Percentiles rank a stretch among this genome's conserved stretches.
Conservation (phyloP, 495 filamentous ascomycete genomes). For the Umbilicaria muhlenbergii region DNA sequence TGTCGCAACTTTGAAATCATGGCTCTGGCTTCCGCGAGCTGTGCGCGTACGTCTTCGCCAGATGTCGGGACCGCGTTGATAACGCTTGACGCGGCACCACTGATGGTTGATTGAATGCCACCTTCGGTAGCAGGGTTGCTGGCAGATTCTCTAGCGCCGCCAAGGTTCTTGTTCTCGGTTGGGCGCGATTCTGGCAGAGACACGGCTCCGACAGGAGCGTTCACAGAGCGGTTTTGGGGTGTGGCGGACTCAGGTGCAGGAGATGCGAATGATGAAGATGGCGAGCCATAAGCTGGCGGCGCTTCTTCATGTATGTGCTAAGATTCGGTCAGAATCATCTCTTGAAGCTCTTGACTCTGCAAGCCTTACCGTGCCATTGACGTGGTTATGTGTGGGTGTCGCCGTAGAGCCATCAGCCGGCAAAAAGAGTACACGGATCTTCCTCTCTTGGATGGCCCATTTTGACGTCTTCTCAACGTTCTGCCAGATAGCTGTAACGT, state of each 20-base stretch:
- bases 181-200: background rate
- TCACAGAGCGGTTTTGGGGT: slow-evolving; percentile 16
- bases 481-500: slow-evolving; percentile 66
- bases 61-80: slow-evolving; percentile 30
- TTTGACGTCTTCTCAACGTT: slow-evolving; percentile 64
- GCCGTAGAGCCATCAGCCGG: slow-evolving; percentile 32
- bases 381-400: slow-evolving; percentile 24
- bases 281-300: slow-evolving; percentile 41
- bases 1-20: slow-evolving; percentile 55
- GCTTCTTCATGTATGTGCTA: slow-evolving; percentile 25
- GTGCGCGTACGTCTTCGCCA: slow-evolving; percentile 48
- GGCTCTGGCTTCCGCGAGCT: slow-evolving; percentile 62
- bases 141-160: background rate
- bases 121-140: slow-evolving; percentile 9
- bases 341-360: background rate
- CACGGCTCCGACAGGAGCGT: slow-evolving; percentile 7
- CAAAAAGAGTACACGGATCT: slow-evolving; percentile 85
- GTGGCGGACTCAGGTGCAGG: slow-evolving; percentile 26
- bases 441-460: slow-evolving; percentile 69
- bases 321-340: background rate
- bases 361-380: slow-evolving; percentile 31
- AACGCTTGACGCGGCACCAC: slow-evolving; percentile 27
- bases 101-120: slow-evolving; percentile 13
- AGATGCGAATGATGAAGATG: slow-evolving; percentile 34
- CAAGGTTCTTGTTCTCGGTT: background rate